Evolutionary conservation across 2,329 filamentous ascomycete species (phyloP), one percentile per base, ranked within the genome.

Genomic region (Pestalotiopsis sp.): DNA sequence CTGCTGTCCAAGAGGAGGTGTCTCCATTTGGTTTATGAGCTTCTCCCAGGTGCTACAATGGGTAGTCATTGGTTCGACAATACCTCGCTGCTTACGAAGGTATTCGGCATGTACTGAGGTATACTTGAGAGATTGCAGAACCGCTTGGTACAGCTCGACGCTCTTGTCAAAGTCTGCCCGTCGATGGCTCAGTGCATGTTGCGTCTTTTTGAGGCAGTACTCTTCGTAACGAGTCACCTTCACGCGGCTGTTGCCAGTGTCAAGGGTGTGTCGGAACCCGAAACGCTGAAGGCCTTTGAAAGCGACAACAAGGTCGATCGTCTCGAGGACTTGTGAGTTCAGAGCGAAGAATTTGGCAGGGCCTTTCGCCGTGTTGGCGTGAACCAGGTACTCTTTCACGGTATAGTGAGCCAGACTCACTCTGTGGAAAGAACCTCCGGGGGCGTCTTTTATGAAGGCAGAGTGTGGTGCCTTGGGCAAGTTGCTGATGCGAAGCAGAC

Each of bases 351-450:
- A 70, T 2, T 69, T 69, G 3, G 74, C 75, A 2, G 62, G 23
- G 4, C 70, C 71, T 1, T 69, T 41, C 2, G 67, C 67, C 25
- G 71, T 73, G 1, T 67, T 13, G 2, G 63, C 36, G n/a, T 64
- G 69, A 58, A 73, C 75, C 5, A 77, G 69, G 12, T 73, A 77
- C 57, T 77, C 75, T 61, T 71, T 74, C 17, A 77, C 75, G 14
- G 74, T 77, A 23, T 75, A 77, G 61, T 77, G 74, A 7, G 75
- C 73, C 17, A 75, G 55, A 14, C 45, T 64, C 23, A 71, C 73
- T 38, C 66, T 73, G n/a, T 23, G 36, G 31, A 62, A 62, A 6
- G 9, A 14, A 14, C n/a, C 36, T n/a, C 14, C 14, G n/a, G 25
- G 3, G 2, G 25, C 17, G 13, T 36, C 27, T 11, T 39, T 13